phyloP scores from a whole-genome alignment of 352 stramenopile species.

The Globisporangium echinulatum region DNA sequence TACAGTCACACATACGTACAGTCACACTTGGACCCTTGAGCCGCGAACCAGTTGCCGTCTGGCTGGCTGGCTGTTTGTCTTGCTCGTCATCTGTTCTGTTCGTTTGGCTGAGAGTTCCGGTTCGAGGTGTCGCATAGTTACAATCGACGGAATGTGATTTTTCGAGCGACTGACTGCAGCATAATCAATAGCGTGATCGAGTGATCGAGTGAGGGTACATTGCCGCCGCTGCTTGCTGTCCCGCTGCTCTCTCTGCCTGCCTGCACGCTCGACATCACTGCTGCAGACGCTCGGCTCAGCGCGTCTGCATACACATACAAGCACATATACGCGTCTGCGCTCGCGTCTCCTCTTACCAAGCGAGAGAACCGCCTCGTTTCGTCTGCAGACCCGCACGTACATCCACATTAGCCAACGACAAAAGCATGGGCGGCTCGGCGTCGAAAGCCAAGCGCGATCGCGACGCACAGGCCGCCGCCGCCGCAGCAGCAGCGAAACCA shows the following conservation, averaged over 20 bases:
- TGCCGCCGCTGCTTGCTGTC: no score
- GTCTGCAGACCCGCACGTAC: neutral
- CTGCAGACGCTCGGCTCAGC: no score
- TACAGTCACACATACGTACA: neutral
- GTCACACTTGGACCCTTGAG: neutral
- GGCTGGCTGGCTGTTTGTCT: neutral
- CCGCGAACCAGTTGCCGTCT: no score
- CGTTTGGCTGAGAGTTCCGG: neutral
- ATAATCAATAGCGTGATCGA: neutral
- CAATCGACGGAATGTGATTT: no score
- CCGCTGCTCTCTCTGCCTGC: no score
- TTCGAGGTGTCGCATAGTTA: neutral
- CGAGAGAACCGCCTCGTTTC: no score
- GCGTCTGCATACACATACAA: no score
- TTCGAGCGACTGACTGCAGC: neutral
- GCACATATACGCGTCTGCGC: no score
- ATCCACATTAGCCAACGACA: conserved; percentile 1
- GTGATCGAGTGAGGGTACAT: no score
- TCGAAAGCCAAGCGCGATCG: conserved; percentile 47
- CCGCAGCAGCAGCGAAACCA: conserved; percentile 5
- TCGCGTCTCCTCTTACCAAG: no score
- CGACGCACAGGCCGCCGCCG: conserved; percentile 2
- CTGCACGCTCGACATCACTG: no score
- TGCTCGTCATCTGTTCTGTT: neutral
- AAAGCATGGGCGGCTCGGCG: conserved; percentile 18